Evolutionary conservation across 1,284 basidiomycete genomes (phyloP), one percentile per base, ranked within the genome.

Genomic region (Fomitopsis palustris): DNA sequence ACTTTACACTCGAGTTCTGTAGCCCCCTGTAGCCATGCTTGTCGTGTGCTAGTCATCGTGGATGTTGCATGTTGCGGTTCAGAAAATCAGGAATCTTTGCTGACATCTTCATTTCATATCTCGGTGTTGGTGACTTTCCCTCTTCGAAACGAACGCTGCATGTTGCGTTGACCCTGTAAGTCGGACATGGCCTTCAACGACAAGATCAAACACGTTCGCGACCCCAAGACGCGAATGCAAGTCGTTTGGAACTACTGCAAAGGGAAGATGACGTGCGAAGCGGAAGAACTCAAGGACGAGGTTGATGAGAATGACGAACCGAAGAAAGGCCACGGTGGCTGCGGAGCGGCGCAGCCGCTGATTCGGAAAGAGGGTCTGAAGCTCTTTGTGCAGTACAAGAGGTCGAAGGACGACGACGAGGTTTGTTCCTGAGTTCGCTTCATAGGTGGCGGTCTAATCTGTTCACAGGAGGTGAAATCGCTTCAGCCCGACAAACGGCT

Each of bases 301-400:
- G 87, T 85, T 56, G 90, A 85, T 23, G 91, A 93, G 29, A 81
- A 75, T 45, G 89, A 90, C 47, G 88, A 89, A 63, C 75, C 81
- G 49, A 92, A 91, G 79, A 89, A 86, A 68, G 92, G 93, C 0
- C 97, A 99, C 65, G 96, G 95, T 39, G 97, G 97, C 37, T 99
- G 97, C 75, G 97, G 97, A 53, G 93, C 95, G 67, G 74, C 84
- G 12, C 97, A 99, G 75, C 97, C 97, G 3, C 80, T 86, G 58
- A 87, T 98, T 68, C 81, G 97, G 64, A 98, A 96, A 75, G 96
- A 99, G 73, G 97, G 94, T 7, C 75, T 99, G 62, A 98, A 98
- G 77, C 80, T 99, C 37, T 96, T 95, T 70, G 86, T 95, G n/a
- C 93, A 96, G 65, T 97, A 96, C 81, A 97, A 96, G 77, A 91